These are phyloP conservation scores for Sugiyamaella qingdaonensis DNA, from an alignment of 805 yeast species.

Conservation along the genomic window DNA sequence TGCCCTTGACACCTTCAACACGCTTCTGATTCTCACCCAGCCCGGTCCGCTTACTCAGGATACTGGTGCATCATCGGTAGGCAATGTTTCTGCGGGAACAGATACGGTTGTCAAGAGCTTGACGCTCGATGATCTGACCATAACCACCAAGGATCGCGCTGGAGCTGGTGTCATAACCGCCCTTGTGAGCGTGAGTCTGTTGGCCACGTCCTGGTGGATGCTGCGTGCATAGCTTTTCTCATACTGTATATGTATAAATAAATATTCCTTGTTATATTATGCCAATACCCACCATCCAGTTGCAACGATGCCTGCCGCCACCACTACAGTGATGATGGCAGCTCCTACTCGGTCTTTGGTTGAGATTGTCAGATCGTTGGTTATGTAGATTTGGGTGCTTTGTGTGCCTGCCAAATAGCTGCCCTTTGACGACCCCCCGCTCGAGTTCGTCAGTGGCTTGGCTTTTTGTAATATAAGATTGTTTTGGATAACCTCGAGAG, in stretches of 20 bases:
- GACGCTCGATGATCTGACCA: slow-evolving; percentile 30
- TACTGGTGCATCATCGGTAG: slow-evolving; percentile 67
- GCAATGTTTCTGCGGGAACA: slow-evolving; percentile 68
- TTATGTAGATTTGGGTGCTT: not conserved
- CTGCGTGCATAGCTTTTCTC: slow-evolving; percentile 12
- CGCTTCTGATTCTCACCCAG: slow-evolving; percentile 34
- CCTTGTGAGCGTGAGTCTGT: slow-evolving; percentile 52
- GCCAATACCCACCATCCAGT: slow-evolving; percentile 23
- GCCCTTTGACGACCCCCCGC: slow-evolving; percentile 70
- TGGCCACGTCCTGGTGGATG: slow-evolving; percentile 81
- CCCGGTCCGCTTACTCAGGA: slow-evolving; percentile 56
- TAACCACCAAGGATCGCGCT: slow-evolving; percentile 64
- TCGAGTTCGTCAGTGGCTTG: slow-evolving; percentile 55
- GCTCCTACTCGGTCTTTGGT: slow-evolving; percentile 25
- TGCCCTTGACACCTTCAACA: slow-evolving; percentile 63
- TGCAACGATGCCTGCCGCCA: slow-evolving; percentile 14
- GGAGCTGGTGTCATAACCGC: slow-evolving; percentile 92
- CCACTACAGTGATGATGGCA: slow-evolving; percentile 24
- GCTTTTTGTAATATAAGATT: slow-evolving; percentile 33
- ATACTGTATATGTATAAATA: not conserved
- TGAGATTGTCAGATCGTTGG: slow-evolving; percentile 25
- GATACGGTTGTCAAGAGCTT: slow-evolving; percentile 25
- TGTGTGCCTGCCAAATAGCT: slow-evolving; percentile 66
- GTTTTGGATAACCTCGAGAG: slow-evolving; percentile 50
- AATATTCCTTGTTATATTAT: slow-evolving; percentile 34